A percentile compares a stretch with the other conserved stretches of the same genome.
phyloP scores from a whole-genome alignment of 2,329 filamentous ascomycete genomes.

The Zasmidium angulare region DNA sequence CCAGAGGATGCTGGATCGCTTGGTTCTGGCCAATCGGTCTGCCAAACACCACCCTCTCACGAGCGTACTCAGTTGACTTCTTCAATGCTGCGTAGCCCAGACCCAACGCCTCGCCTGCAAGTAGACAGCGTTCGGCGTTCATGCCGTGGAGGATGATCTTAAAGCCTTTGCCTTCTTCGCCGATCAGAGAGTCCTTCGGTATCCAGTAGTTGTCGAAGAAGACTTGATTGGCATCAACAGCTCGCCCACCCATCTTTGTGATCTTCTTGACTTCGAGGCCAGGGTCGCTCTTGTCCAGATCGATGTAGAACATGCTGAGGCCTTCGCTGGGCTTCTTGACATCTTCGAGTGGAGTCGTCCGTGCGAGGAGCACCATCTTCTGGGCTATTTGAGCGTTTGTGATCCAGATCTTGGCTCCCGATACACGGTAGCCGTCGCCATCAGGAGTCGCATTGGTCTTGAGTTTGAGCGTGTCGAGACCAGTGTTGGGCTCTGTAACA shows the following conservation, averaged over 20 bases:
- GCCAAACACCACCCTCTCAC: slow-evolving; percentile 54
- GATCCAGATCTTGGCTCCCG: slow-evolving; percentile 87
- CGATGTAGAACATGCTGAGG: slow-evolving; percentile 77
- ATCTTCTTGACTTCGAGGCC: slow-evolving; percentile 70
- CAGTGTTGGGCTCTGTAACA: slow-evolving; percentile 55
- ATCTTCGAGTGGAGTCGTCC: slow-evolving; percentile 69
- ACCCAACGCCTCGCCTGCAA: slow-evolving; percentile 75
- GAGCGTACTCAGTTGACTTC: slow-evolving; percentile 44
- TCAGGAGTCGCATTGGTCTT: slow-evolving; percentile 63
- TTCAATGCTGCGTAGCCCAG: slow-evolving; percentile 68
- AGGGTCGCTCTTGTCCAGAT: slow-evolving; percentile 60
- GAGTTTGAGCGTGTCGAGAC: slow-evolving; percentile 63
- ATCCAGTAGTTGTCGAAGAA: slow-evolving; percentile 81
- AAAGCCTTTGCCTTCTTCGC: slow-evolving; percentile 73
- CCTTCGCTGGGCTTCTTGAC: slow-evolving; percentile 71
- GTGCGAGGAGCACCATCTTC: slow-evolving; percentile 80
- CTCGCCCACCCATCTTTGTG: slow-evolving; percentile 81
- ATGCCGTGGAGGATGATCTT: slow-evolving; percentile 59
- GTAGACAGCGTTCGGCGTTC: slow-evolving; percentile 50
- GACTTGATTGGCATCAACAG: slow-evolving; percentile 82
- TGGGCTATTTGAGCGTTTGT: slow-evolving; percentile 78
- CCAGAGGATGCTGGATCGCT: slow-evolving; percentile 59
- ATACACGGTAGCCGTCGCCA: slow-evolving; percentile 63
- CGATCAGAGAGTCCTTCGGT: slow-evolving; percentile 64
- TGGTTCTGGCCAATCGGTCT: slow-evolving; percentile 61